Percentiles rank a stretch among this genome's conserved stretches.
Conservation (phyloP, 73 alveolate species). For the Tetrahymena borealis region DNA sequence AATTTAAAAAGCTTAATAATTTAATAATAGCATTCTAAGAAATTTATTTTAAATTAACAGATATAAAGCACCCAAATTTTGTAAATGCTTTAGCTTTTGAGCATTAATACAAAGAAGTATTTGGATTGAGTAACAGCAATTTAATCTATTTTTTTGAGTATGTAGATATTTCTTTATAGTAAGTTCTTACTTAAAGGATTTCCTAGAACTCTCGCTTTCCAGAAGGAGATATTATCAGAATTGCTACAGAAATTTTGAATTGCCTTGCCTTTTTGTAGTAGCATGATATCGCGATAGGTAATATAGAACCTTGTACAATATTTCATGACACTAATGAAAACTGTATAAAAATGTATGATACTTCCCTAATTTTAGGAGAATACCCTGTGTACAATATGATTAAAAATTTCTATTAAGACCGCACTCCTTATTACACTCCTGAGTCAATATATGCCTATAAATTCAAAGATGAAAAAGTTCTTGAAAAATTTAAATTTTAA, state of each 20-base stretch:
- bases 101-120: not conserved
- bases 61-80: not conserved
- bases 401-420: not conserved
- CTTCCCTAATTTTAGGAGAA: not conserved
- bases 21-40: not conserved
- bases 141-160: not conserved
- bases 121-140: not conserved
- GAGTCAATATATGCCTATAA: not conserved
- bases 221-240: not conserved
- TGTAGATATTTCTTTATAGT: not conserved
- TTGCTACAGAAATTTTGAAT: not conserved
- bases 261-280: not conserved
- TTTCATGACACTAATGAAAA: not conserved
- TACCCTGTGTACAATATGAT: not conserved
- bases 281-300: not conserved
- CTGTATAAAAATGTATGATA: not conserved
- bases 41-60: not conserved
- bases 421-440: not conserved
- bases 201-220: not conserved
- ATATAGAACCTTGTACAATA: not conserved
- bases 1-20: not conserved
- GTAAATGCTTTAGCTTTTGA: not conserved
- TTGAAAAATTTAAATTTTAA: not conserved
- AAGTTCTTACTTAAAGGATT: not conserved
- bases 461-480: not conserved